Conservation (phyloP, 305 asterid species). For the Fraxinus latifolia region DNA sequence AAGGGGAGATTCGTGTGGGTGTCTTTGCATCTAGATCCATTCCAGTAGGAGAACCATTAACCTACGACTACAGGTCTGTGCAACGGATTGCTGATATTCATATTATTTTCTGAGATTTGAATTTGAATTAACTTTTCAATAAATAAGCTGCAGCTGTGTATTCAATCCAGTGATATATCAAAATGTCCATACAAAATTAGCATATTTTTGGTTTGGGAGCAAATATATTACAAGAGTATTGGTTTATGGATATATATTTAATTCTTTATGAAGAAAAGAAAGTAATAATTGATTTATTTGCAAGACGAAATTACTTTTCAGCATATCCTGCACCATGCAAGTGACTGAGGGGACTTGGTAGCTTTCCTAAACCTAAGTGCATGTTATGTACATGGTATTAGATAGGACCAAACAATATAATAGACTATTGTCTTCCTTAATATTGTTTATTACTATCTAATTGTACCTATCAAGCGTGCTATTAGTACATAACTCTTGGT, state of each 20-base stretch:
- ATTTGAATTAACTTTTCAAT: not conserved
- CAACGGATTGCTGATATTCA: constrained; percentile 2
- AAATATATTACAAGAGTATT: not conserved
- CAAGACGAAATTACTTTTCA: not conserved
- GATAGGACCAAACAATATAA: not conserved
- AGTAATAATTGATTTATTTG: not conserved
- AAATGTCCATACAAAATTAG: not conserved
- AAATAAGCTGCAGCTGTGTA: constrained; percentile 2
- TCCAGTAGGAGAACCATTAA: constrained; percentile 76
- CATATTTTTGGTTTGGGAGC: not conserved
- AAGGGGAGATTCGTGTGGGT: constrained; percentile 85
- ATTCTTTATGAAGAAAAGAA: not conserved
- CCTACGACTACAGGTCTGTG: constrained; percentile 83
- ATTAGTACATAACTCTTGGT: not conserved
- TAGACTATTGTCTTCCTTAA: not conserved
- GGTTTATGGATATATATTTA: not conserved
- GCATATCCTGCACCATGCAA: not conserved
- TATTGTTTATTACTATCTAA: not conserved
- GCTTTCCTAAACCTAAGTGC: not conserved
- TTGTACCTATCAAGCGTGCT: not conserved
- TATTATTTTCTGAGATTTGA: not conserved
- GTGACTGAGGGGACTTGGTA: not conserved
- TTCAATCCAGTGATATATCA: not conserved
- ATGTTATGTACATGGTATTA: not conserved
- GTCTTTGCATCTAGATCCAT: constrained; percentile 77